phyloP scores from a whole-genome alignment of 1,139 yeast species.

The Groenewaldozyma auringiensis region DNA sequence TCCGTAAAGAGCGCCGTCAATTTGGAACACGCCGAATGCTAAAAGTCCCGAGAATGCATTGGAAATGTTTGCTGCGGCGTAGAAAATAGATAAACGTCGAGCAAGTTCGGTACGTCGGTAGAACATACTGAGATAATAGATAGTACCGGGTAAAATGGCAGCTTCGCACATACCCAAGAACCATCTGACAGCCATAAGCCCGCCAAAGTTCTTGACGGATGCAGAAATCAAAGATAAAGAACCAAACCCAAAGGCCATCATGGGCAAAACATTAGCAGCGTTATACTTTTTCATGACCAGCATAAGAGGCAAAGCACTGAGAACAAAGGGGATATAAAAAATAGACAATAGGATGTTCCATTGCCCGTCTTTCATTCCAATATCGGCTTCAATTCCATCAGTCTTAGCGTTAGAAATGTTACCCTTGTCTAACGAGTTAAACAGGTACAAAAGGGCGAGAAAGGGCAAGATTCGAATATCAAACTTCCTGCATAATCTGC shows the following conservation, averaged over 20 bases:
- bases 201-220: constrained; percentile 10
- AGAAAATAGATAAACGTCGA: constrained; percentile 22
- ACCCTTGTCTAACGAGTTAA: constrained; percentile 36
- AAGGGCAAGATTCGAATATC: constrained; percentile 36
- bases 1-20: constrained; percentile 33
- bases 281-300: constrained; percentile 18
- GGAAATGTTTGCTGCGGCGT: constrained; percentile 33
- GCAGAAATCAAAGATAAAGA: constrained; percentile 39
- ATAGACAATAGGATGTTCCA: constrained; percentile 20
- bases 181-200: constrained; percentile 9
- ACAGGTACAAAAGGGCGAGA: constrained; percentile 33
- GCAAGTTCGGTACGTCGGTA: constrained; percentile 23
- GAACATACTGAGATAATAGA: constrained; percentile 21
- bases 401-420: constrained; percentile 45
- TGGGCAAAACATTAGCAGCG: constrained; percentile 40
- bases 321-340: constrained; percentile 21
- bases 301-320: constrained; percentile 24
- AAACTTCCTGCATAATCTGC: constrained; percentile 28
- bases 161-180: constrained; percentile 38
- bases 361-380: constrained; percentile 38
- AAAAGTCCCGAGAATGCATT: constrained; percentile 25
- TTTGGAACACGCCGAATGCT: constrained; percentile 20
- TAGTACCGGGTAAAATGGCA: constrained; percentile 40
- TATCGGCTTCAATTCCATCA: constrained; percentile 42
- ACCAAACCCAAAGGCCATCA: constrained; percentile 48